Conservation (phyloP, 2,329 filamentous ascomycete genomes). For the Diaporthe aspalathi region DNA sequence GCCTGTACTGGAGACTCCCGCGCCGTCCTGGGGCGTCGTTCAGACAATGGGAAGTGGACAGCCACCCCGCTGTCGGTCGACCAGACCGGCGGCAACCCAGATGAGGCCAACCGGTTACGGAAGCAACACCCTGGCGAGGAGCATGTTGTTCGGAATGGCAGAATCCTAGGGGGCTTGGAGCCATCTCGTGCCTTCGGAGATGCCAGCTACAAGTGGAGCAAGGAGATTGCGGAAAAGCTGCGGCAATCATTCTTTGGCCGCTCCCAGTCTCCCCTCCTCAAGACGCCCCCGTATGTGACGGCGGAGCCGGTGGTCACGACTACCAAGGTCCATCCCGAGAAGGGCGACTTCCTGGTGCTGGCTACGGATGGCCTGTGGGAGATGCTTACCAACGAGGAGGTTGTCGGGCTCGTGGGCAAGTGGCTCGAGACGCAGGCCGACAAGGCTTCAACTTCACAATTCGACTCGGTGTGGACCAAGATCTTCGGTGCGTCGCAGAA, state of each 20-base stretch:
- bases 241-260: slow-evolving; percentile 90
- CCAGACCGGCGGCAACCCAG: slow-evolving; percentile 90
- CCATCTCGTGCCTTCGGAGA: slow-evolving; percentile 96
- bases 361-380: slow-evolving; percentile 98
- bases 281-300: slow-evolving; percentile 96
- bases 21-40: slow-evolving; percentile 87
- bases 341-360: slow-evolving; percentile 95
- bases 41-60: slow-evolving; percentile 86
- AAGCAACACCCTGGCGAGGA: slow-evolving; percentile 90
- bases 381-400: slow-evolving; percentile 98
- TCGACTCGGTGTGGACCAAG: slow-evolving; percentile 76
- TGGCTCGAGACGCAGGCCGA: slow-evolving; percentile 86
- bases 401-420: slow-evolving; percentile 93
- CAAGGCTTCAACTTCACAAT: slow-evolving; percentile 68
- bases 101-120: slow-evolving; percentile 84
- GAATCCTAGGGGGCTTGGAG: slow-evolving; percentile 91
- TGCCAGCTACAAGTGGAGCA: slow-evolving; percentile 95
- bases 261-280: slow-evolving; percentile 79
- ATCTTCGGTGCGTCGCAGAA: slow-evolving; percentile 66
- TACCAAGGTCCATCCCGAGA: slow-evolving; percentile 87
- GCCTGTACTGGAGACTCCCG: slow-evolving; percentile 97
- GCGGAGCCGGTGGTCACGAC: slow-evolving; percentile 95
- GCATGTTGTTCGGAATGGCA: slow-evolving; percentile 86
- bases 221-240: slow-evolving; percentile 84
- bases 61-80: slow-evolving; percentile 91